Evolutionary conservation across 2,329 filamentous ascomycete species (phyloP), one percentile per base, ranked within the genome.

Genomic region (Hysterium pulicare): DNA sequence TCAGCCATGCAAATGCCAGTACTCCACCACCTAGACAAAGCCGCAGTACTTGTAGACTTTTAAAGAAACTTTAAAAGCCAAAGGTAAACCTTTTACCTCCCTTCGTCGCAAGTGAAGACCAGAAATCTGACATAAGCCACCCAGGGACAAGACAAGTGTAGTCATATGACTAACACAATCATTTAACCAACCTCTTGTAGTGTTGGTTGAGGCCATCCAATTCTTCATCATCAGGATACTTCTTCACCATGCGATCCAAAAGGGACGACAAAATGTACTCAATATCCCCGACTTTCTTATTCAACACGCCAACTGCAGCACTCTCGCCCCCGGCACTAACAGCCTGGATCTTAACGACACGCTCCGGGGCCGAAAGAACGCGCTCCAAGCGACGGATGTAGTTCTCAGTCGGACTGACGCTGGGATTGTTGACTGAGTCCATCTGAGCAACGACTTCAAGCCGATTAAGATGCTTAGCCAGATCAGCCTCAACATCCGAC

Each of bases 381-480:
- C 21, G 16, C n/a, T 15, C 33, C 20, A 68, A 38, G 16, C 51
- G 54, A 33, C 48, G 42, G 22, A 50, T 57, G 42, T 62, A 67
- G 44, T 62, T 54, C 24, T 61, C 20, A 36, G 57, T 46, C 10
- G 54, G 48, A 16, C 46, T 47, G 46, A 54, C 52, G 31, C 21
- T 42, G 2, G 48, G 45, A 13, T 66, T 52, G 7, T 46, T 42
- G 38, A 51, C 45, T 42, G 59, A 46, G 46, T 61, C 54, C 40
- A 67, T 64, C 6, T 49, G 37, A 2, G 64, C 64, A 5, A 62
- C 46, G 45, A 57, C 58, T 4, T 47, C 53, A 7, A 68, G 48
- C 21, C 63, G 61, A 33, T 51, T 45, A 9, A 67, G 43, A 9
- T 44, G 57, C 5, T 42, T 44, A 9, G 43, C 42, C 6, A 65